These are phyloP conservation scores for Penicillium riverlandense DNA, from an alignment of 495 filamentous ascomycete species.

Conservation along the genomic window DNA sequence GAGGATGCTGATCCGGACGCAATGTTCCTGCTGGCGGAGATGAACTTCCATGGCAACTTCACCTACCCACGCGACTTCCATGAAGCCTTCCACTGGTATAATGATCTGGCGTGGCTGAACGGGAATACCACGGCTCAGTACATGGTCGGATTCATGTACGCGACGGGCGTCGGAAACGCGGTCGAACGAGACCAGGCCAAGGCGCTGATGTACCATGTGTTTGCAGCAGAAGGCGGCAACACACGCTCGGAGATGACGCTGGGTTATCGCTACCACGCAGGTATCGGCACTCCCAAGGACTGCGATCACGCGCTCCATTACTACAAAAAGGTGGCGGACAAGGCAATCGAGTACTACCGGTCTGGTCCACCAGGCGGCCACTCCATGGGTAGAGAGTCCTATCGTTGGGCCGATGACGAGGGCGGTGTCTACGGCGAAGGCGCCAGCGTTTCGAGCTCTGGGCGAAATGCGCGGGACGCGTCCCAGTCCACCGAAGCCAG, in stretches of 20 bases:
- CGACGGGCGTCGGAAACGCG: slow-evolving; percentile 77
- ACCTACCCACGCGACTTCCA: slow-evolving; percentile 78
- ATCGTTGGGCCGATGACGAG: slow-evolving; percentile 73
- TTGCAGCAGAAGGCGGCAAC: slow-evolving; percentile 79
- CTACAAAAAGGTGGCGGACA: slow-evolving; percentile 92
- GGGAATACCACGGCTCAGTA: slow-evolving; percentile 90
- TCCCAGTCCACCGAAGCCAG: slow-evolving; percentile 68
- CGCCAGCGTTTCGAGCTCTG: slow-evolving; percentile 84
- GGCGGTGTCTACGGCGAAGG: slow-evolving; percentile 95
- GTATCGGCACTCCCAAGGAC: slow-evolving; percentile 76
- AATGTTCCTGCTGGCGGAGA: slow-evolving; percentile 81
- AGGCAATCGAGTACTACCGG: slow-evolving; percentile 76
- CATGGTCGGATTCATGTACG: slow-evolving; percentile 95
- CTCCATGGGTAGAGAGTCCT: slow-evolving; percentile 64
- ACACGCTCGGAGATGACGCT: slow-evolving; percentile 89
- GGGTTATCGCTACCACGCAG: slow-evolving; percentile 77
- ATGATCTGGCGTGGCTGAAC: slow-evolving; percentile 63
- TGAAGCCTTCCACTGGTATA: slow-evolving; percentile 75
- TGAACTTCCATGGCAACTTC: slow-evolving; percentile 96
- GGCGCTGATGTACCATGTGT: slow-evolving; percentile 88
- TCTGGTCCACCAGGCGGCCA: slow-evolving; percentile 89
- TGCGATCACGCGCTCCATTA: slow-evolving; percentile 81
- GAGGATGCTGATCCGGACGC: slow-evolving; percentile 73
- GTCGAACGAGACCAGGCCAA: slow-evolving; percentile 88
- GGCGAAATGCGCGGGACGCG: slow-evolving; percentile 70